Conservation (phyloP, 2,329 filamentous ascomycete species). For the Pseudohalonectria lignicola region DNA sequence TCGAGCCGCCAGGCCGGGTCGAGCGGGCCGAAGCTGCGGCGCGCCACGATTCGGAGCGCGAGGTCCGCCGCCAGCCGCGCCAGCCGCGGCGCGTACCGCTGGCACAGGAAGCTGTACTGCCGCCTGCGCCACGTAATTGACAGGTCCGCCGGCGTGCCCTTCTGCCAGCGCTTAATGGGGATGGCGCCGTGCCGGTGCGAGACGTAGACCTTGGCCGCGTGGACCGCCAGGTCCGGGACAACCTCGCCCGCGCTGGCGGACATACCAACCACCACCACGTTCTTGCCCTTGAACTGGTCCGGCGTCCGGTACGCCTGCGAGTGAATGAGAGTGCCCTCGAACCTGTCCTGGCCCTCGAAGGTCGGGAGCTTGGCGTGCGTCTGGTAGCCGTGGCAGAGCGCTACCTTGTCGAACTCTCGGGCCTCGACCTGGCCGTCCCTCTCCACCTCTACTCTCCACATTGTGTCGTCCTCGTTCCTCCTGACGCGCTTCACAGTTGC, state of each 20-base stretch:
- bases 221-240: conserved; percentile 19
- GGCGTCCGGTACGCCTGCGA: conserved; percentile 22
- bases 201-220: conserved; percentile 26
- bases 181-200: conserved; percentile 26
- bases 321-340: conserved; percentile 24
- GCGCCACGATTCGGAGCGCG: conserved; percentile 8
- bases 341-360: conserved; percentile 6
- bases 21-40: conserved; percentile 9
- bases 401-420: conserved; percentile 6
- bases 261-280: conserved; percentile 30
- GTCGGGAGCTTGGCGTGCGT: conserved; percentile 3
- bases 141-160: conserved; percentile 23
- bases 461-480: conserved; percentile 5
- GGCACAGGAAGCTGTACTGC: conserved; percentile 17
- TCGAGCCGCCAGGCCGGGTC: conserved; percentile 19
- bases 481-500: conserved; percentile 3
- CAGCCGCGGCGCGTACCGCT: conserved; percentile 11
- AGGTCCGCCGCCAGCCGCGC: conserved; percentile 7
- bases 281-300: conserved; percentile 25
- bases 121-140: conserved; percentile 20
- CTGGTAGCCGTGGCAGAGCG: conserved; percentile 8
- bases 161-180: conserved; percentile 18
- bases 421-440: background rate
- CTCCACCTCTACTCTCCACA: conserved; percentile 5
- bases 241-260: conserved; percentile 26